Evolutionary conservation across 345 rosid genomes (phyloP).

Genomic region (Psidium guajava): DNA sequence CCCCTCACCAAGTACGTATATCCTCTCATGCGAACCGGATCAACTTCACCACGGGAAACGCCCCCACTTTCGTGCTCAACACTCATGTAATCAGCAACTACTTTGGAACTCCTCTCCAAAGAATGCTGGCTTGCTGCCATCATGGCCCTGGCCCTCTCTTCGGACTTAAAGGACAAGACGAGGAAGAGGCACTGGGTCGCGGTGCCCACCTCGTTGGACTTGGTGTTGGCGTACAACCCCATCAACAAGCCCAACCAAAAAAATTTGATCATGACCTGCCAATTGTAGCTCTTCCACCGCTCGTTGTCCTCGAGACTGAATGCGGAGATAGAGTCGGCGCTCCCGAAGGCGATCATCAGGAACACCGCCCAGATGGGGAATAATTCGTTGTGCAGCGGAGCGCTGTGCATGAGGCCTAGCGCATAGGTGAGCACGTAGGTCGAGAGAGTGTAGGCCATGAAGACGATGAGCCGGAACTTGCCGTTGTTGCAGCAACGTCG

Average conservation of each 20-base stretch:
- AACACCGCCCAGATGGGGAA: neutral
- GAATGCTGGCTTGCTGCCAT: neutral
- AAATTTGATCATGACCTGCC: neutral
- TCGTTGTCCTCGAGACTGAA: neutral
- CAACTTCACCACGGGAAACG: neutral
- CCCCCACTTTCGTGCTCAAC: neutral
- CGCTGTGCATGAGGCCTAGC: neutral
- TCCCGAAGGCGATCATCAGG: neutral
- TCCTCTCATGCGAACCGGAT: neutral
- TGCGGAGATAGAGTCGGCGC: neutral
- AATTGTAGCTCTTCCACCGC: neutral
- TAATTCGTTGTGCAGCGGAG: neutral
- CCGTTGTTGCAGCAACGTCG: neutral
- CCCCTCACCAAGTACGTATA: neutral
- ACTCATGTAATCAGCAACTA: neutral
- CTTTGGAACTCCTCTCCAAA: neutral
- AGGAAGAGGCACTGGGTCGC: neutral
- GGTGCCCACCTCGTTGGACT: neutral
- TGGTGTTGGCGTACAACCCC: accelerated
- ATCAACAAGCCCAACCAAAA: accelerated
- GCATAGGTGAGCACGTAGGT: neutral
- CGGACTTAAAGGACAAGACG: neutral
- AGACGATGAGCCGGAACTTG: accelerated
- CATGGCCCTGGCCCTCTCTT: neutral
- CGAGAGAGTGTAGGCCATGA: neutral